A percentile compares a stretch with the other conserved stretches of the same genome.
phyloP scores from a whole-genome alignment of 768 basidiomycete species.

The Xerocomellus intermedius region DNA sequence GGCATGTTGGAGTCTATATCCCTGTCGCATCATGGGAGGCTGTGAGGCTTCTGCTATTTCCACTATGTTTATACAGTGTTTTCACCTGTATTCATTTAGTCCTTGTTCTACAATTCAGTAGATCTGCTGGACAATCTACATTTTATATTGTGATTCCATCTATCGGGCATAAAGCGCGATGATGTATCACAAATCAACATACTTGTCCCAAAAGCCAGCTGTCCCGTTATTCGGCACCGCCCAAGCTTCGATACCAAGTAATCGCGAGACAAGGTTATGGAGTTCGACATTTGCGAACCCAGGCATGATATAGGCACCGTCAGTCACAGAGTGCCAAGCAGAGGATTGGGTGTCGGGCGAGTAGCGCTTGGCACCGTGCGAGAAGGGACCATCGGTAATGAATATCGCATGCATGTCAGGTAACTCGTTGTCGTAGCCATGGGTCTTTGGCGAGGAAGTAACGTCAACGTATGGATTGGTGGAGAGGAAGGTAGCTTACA shows the following conservation, averaged over 20 bases:
- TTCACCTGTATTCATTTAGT: not conserved
- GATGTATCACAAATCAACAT: constrained; percentile 38
- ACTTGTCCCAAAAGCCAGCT: constrained; percentile 78
- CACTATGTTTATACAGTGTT: no score
- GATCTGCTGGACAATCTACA: not conserved
- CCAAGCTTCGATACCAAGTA: constrained; percentile 59
- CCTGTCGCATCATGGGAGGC: not conserved
- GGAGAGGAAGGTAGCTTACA: constrained; percentile 41
- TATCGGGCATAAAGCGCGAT: not conserved
- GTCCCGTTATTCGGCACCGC: constrained; percentile 79
- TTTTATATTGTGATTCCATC: not conserved
- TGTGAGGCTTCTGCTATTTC: not conserved
- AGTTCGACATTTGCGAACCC: constrained; percentile 83
- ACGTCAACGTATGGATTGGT: not conserved
- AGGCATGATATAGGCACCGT: constrained; percentile 63
- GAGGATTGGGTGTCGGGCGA: constrained; percentile 8
- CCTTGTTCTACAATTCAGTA: not conserved
- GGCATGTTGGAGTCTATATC: not conserved
- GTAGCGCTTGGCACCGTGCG: constrained; percentile 60
- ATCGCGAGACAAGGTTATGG: constrained; percentile 76
- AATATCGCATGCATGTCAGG: constrained; percentile 85
- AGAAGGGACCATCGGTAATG: constrained; percentile 89
- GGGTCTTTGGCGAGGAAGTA: constrained; percentile 52
- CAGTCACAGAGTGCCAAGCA: constrained; percentile 64
- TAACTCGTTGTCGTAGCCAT: constrained; percentile 87